Conservation (phyloP, 192 early-diverging fungal genomes). For the Umbelopsis isabellina region DNA sequence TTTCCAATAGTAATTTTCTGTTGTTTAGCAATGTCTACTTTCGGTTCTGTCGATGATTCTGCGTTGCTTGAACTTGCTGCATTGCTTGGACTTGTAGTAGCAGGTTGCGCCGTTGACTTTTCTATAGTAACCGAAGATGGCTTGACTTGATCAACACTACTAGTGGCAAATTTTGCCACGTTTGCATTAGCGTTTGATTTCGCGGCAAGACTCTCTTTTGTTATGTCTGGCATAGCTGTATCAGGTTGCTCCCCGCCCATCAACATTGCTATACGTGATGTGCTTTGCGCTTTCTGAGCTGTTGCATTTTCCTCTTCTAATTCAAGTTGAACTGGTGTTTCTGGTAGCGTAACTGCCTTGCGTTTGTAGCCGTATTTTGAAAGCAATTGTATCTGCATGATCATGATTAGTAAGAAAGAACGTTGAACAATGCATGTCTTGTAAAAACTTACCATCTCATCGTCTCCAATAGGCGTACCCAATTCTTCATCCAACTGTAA, state of each 20-base stretch:
- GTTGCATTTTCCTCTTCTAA: conserved; percentile 60
- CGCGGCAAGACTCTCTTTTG: background rate
- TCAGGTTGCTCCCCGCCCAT: conserved; percentile 34
- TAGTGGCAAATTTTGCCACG: background rate
- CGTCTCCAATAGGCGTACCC: conserved; percentile 59
- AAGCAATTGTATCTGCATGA: conserved; percentile 42
- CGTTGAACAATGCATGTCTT: background rate
- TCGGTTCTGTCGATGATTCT: conserved; percentile 5
- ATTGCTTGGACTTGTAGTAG: background rate
- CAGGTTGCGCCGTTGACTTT: too few relatives aligned
- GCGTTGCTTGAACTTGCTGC: background rate
- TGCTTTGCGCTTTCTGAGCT: conserved; percentile 23
- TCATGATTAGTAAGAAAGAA: background rate
- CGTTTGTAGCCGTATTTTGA: conserved; percentile 52
- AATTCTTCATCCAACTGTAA: conserved; percentile 76
- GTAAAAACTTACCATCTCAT: conserved; percentile 62
- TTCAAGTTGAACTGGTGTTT: conserved; percentile 65
- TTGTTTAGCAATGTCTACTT: conserved; percentile 24
- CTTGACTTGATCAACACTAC: background rate
- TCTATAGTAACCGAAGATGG: too few relatives aligned
- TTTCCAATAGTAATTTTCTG: conserved; percentile 72
- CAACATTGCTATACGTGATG: conserved; percentile 30
- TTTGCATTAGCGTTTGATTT: background rate
- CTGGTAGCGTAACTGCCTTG: conserved; percentile 52
- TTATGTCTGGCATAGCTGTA: conserved; percentile 1